phyloP scores from a whole-genome alignment of 495 filamentous ascomycete genomes.

The Neurospora terricola region DNA sequence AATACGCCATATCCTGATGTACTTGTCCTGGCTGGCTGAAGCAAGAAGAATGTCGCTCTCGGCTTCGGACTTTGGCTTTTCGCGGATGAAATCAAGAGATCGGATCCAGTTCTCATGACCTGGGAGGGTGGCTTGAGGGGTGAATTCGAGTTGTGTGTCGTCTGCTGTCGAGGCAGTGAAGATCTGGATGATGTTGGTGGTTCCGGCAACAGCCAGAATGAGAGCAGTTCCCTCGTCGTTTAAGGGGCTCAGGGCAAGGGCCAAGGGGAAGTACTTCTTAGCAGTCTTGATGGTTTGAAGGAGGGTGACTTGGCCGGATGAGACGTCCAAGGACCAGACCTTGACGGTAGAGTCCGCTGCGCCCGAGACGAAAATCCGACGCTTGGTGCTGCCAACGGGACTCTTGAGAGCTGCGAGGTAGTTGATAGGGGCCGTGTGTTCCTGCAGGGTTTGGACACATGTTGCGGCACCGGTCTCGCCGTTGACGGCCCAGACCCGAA shows the following conservation, averaged over 20 bases:
- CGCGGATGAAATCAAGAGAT: conserved; percentile 64
- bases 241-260: conserved; percentile 55
- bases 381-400: conserved; percentile 7
- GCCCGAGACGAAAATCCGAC: conserved; percentile 53
- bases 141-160: conserved; percentile 39
- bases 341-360: conserved; percentile 75
- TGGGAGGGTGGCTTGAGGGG: conserved; percentile 65
- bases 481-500: conserved; percentile 60
- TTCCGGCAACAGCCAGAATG: conserved; percentile 76
- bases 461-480: conserved; percentile 14
- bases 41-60: conserved; percentile 69
- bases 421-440: conserved; percentile 70
- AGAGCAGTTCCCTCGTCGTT: conserved; percentile 36
- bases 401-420: conserved; percentile 52
- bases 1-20: conserved; percentile 87
- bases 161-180: conserved; percentile 45
- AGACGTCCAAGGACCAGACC: conserved; percentile 54
- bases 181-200: conserved; percentile 65
- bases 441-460: conserved; percentile 41
- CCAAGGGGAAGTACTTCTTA: conserved; percentile 72
- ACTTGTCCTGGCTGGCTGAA: conserved; percentile 95
- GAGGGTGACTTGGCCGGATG: conserved; percentile 31
- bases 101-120: conserved; percentile 96
- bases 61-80: conserved; percentile 38
- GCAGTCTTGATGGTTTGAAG: conserved; percentile 63